Evolutionary conservation across 805 yeast genomes (phyloP).

Genomic region (Candida khao-thaluensis): DNA sequence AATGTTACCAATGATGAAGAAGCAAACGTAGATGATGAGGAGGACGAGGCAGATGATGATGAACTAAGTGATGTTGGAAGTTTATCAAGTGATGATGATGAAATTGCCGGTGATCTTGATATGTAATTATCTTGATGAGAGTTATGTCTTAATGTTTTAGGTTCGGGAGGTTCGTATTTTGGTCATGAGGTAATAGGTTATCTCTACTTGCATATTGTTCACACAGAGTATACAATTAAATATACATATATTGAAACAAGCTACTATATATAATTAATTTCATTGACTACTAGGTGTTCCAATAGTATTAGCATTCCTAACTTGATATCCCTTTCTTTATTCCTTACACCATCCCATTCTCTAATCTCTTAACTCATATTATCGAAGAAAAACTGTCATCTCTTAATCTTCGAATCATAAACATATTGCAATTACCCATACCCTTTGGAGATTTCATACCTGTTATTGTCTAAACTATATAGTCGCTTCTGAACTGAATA

Average conservation of each 20-base stretch:
- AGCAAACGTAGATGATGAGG: slow-evolving; percentile 29
- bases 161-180: neutral
- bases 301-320: too few relatives aligned
- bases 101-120: slow-evolving; percentile 15
- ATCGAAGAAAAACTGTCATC: too few relatives aligned
- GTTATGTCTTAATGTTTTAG: neutral
- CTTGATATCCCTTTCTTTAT: too few relatives aligned
- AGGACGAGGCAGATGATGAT: slow-evolving; percentile 35
- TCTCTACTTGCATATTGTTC: slow-evolving; percentile 3
- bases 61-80: slow-evolving; percentile 52
- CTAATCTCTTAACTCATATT: too few relatives aligned
- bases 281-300: too few relatives aligned
- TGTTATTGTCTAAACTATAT: slow-evolving; percentile 2
- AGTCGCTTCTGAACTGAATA: neutral
- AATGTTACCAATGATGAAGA: slow-evolving; percentile 43
- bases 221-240: neutral
- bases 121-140: slow-evolving; percentile 3
- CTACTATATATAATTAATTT: too few relatives aligned
- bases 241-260: neutral
- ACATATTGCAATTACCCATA: too few relatives aligned
- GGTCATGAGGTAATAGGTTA: neutral
- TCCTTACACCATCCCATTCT: too few relatives aligned
- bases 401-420: too few relatives aligned
- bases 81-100: slow-evolving; percentile 49
- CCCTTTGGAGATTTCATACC: too few relatives aligned